Conservation (phyloP, 257 asterid genomes). For the Solanum paucissectum region DNA sequence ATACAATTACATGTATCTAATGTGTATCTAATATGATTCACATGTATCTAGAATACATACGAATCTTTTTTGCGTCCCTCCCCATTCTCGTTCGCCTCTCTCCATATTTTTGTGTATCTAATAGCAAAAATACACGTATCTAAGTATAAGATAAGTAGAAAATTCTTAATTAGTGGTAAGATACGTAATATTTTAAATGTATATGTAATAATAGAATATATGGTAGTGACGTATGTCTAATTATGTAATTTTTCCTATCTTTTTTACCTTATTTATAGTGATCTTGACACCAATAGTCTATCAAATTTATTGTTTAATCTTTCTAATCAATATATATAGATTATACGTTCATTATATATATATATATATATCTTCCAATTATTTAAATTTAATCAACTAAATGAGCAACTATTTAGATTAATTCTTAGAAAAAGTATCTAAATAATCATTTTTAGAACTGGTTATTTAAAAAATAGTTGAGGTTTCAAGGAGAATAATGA, state of each 20-base stretch:
- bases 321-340: not conserved
- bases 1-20: not conserved
- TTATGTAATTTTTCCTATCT: accelerated
- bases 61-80: not conserved
- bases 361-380: not conserved
- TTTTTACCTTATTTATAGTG: no score
- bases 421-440: no score
- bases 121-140: accelerated
- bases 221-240: not conserved
- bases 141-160: accelerated
- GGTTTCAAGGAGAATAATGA: not conserved
- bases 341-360: no score
- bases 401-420: not conserved
- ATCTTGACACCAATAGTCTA: not conserved
- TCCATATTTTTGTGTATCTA: no score
- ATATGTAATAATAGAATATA: no score
- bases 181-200: no score
- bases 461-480: not conserved
- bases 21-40: not conserved
- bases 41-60: no score
- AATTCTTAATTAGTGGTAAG: no score
- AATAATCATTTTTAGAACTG: no score
- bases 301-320: not conserved
- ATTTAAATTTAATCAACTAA: not conserved
- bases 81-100: not conserved